Conservation (phyloP, 2,329 filamentous ascomycete species). For the Aspergillus sp. region DNA sequence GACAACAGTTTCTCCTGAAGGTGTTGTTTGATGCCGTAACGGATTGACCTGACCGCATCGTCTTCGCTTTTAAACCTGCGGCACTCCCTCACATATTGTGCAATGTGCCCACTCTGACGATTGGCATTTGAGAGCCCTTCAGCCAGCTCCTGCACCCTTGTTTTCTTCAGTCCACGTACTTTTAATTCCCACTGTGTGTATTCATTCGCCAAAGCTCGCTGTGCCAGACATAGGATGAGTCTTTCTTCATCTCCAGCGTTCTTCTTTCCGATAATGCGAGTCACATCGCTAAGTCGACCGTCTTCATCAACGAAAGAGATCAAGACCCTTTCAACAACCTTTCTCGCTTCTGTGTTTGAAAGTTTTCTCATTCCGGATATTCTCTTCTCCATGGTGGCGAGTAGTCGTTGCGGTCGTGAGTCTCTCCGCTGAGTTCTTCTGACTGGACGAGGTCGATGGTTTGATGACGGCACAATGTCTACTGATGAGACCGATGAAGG, state of each 20-base stretch:
- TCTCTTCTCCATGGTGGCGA: background rate
- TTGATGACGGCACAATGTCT: background rate
- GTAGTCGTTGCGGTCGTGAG: background rate
- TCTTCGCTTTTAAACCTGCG: background rate
- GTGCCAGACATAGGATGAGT: background rate
- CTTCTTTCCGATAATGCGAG: conserved; percentile 1
- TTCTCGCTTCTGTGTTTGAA: background rate
- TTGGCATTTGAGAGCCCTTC: conserved; percentile 1
- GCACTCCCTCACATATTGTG: conserved; percentile 1
- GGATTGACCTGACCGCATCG: conserved; percentile 1
- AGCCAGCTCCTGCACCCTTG: conserved; percentile 1
- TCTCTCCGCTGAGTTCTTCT: conserved; percentile 1
- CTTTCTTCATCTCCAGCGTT: conserved; percentile 1
- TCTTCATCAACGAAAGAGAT: conserved; percentile 1
- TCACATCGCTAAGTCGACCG: conserved; percentile 2
- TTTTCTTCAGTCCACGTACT: background rate
- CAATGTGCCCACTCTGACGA: conserved; percentile 1
- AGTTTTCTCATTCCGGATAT: background rate
- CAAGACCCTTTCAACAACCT: background rate
- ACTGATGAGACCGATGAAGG: background rate
- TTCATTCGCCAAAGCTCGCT: background rate
- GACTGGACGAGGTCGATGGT: background rate
- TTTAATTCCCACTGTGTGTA: conserved; percentile 1
- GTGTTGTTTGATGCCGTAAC: background rate
- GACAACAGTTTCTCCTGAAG: conserved; percentile 1